A percentile compares a stretch with the other conserved stretches of the same genome.
Conservation (phyloP, 306 rosid genomes). For the Medicago lupulina region DNA sequence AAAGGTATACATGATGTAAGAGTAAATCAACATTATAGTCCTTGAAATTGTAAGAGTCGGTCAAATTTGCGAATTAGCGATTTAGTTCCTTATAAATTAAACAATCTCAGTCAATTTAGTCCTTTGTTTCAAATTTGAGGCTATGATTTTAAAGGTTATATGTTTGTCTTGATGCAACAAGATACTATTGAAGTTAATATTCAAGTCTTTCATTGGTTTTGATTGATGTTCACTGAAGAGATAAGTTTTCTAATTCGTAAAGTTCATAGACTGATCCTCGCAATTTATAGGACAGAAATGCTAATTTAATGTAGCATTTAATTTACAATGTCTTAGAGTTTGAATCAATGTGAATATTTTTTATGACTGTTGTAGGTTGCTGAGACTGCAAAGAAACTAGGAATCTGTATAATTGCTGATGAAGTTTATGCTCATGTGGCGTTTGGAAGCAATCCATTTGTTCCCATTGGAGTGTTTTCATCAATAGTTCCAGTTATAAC, state of each 20-base stretch:
- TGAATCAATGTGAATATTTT: constrained; percentile 34
- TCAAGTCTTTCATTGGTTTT: too few relatives aligned
- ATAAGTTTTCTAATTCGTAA: too few relatives aligned
- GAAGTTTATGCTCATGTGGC: constrained; percentile 65
- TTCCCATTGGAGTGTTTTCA: constrained; percentile 67
- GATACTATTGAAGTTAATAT: too few relatives aligned
- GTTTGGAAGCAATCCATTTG: constrained; percentile 65
- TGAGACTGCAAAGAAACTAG: constrained; percentile 65
- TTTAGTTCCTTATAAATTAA: too few relatives aligned
- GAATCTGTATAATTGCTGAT: constrained; percentile 63
- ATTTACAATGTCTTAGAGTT: background rate
- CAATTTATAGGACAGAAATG: background rate
- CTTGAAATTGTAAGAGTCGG: too few relatives aligned
- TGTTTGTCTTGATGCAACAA: too few relatives aligned
- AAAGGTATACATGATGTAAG: constrained; percentile 49
- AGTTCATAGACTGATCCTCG: background rate
- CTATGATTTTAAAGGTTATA: too few relatives aligned
- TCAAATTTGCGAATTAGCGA: too few relatives aligned
- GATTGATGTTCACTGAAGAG: too few relatives aligned
- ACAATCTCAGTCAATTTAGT: too few relatives aligned
- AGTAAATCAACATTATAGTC: too few relatives aligned
- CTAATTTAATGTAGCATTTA: background rate
- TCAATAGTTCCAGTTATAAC: constrained; percentile 61
- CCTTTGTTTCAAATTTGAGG: too few relatives aligned
- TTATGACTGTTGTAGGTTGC: constrained; percentile 51